phyloP scores from a whole-genome alignment of 306 rosid species.

The Erythrophleum fordii region DNA sequence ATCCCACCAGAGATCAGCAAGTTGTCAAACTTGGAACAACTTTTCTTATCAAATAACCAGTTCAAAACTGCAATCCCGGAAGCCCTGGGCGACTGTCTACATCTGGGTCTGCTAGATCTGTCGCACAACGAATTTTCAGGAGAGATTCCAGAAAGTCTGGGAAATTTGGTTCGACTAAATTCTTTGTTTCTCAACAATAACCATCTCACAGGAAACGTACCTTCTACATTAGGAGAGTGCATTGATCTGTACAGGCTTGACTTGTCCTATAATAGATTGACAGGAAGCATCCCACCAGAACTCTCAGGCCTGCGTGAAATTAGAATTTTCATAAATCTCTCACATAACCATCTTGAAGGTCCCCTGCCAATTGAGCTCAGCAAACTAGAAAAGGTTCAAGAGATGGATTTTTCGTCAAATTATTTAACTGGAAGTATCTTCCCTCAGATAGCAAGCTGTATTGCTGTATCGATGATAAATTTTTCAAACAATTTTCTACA shows the following conservation, averaged over 20 bases:
- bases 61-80: conserved; percentile 52
- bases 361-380: conserved; percentile 67
- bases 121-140: conserved; percentile 62
- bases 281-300: conserved; percentile 60
- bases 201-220: conserved; percentile 62
- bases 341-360: conserved; percentile 71
- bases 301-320: conserved; percentile 60
- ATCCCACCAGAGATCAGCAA: conserved; percentile 48
- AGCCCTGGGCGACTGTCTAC: conserved; percentile 44
- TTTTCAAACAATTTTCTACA: conserved; percentile 62
- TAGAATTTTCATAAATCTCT: conserved; percentile 71
- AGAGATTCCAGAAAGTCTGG: conserved; percentile 57
- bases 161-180: conserved; percentile 48
- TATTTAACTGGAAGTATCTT: conserved; percentile 57
- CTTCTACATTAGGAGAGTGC: conserved; percentile 59
- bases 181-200: conserved; percentile 74
- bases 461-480: conserved; percentile 57
- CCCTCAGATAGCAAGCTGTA: conserved; percentile 70
- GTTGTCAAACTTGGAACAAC: conserved; percentile 53
- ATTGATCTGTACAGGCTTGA: conserved; percentile 61
- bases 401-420: conserved; percentile 73
- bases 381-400: conserved; percentile 68
- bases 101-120: conserved; percentile 64
- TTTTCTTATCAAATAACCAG: conserved; percentile 61
- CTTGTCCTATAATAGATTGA: conserved; percentile 63